phyloP scores from a whole-genome alignment of 306 rosid species.

The Betula pendula region DNA sequence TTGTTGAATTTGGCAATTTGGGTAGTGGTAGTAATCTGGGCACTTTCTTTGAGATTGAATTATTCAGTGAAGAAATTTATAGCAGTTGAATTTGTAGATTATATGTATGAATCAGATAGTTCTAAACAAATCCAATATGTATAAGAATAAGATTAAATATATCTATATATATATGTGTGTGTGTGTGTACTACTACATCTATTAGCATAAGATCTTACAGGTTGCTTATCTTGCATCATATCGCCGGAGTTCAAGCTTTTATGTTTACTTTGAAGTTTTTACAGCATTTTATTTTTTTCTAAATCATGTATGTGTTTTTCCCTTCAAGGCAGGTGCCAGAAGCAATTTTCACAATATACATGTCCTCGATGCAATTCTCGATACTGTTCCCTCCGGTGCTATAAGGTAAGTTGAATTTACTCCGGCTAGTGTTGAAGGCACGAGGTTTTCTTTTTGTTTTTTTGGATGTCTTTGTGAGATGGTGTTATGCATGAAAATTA shows the following conservation, averaged over 20 bases:
- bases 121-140: neutral
- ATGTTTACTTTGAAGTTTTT: no score
- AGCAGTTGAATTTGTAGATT: no score
- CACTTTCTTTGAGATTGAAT: neutral
- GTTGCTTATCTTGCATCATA: neutral
- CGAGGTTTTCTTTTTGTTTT: neutral
- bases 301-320: neutral
- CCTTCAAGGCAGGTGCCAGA: conserved; percentile 64
- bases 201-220: no score
- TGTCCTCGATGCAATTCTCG: conserved; percentile 95
- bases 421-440: neutral
- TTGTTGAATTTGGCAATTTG: neutral
- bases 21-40: neutral
- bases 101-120: neutral
- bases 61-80: no score
- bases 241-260: neutral
- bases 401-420: conserved; percentile 53
- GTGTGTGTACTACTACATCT: no score
- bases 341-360: conserved; percentile 89
- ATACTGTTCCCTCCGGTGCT: conserved; percentile 83
- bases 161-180: no score
- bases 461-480: neutral
- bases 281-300: no score
- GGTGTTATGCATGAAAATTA: neutral
- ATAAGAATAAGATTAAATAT: no score